phyloP scores from a whole-genome alignment of 2,329 filamentous ascomycete genomes.

The Erysiphe neolycopersici region DNA sequence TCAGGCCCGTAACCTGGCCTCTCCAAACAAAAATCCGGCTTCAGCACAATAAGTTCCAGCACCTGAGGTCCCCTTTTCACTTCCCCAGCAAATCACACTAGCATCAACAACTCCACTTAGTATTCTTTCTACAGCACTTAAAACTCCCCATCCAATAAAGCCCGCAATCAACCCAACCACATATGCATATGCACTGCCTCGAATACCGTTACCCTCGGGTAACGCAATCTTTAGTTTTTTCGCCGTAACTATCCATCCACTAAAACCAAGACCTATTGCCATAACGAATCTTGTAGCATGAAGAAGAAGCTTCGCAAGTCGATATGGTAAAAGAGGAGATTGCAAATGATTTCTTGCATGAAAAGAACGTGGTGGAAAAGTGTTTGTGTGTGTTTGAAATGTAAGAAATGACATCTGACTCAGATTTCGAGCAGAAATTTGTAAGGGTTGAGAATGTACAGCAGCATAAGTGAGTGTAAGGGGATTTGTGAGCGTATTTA shows the following conservation, averaged over 20 bases:
- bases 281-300: slow-evolving; percentile 81
- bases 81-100: slow-evolving; percentile 80
- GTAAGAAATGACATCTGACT: slow-evolving; percentile 62
- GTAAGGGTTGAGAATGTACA: slow-evolving; percentile 69
- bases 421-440: slow-evolving; percentile 50
- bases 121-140: slow-evolving; percentile 76
- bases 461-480: slow-evolving; percentile 78
- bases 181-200: slow-evolving; percentile 80
- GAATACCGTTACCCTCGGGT: slow-evolving; percentile 24
- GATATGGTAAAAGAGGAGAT: slow-evolving; percentile 50
- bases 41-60: slow-evolving; percentile 70
- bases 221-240: slow-evolving; percentile 40
- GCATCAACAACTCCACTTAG: slow-evolving; percentile 70
- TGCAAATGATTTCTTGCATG: slow-evolving; percentile 18
- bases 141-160: slow-evolving; percentile 80
- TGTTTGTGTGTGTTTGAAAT: slow-evolving; percentile 46
- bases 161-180: slow-evolving; percentile 78
- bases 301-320: slow-evolving; percentile 70
- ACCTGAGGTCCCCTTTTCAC: slow-evolving; percentile 46
- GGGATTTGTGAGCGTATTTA: slow-evolving; percentile 70
- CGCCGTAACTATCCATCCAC: slow-evolving; percentile 88
- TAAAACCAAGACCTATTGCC: slow-evolving; percentile 70
- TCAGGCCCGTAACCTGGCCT: slow-evolving; percentile 16
- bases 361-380: slow-evolving; percentile 29
- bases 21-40: slow-evolving; percentile 68